A percentile compares a stretch with the other conserved stretches of the same genome.
These are phyloP conservation scores for Nigrograna mackinnonii DNA, from an alignment of 2,329 filamentous ascomycete species.

Conservation along the genomic window DNA sequence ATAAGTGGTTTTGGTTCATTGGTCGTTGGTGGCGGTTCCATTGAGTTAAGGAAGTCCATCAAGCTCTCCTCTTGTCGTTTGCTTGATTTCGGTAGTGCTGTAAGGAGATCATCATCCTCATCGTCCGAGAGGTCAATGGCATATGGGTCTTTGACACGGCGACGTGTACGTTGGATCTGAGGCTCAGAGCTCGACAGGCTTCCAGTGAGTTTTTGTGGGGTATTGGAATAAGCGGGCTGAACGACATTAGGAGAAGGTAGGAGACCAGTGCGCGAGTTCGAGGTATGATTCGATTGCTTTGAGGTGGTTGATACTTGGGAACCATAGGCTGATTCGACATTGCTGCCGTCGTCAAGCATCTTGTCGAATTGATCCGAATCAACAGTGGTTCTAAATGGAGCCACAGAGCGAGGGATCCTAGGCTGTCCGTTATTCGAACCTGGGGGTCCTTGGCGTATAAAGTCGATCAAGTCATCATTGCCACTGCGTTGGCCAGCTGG, in stretches of 20 bases:
- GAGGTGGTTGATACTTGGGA: slow-evolving; percentile 40
- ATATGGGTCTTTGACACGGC: slow-evolving; percentile 84
- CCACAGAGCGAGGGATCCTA: slow-evolving; percentile 79
- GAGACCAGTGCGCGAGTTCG: slow-evolving; percentile 77
- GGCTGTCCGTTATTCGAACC: slow-evolving; percentile 61
- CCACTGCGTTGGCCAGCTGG: slow-evolving; percentile 70
- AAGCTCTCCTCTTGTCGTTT: slow-evolving; percentile 58
- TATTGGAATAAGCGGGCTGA: slow-evolving; percentile 41
- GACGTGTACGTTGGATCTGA: slow-evolving; percentile 73
- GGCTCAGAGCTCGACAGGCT: slow-evolving; percentile 41
- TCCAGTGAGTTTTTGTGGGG: slow-evolving; percentile 36
- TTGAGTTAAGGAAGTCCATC: slow-evolving; percentile 73
- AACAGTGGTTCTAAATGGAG: slow-evolving; percentile 82
- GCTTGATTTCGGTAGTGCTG: slow-evolving; percentile 46
- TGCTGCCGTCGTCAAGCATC: slow-evolving; percentile 37
- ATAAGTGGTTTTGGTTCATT: slow-evolving; percentile 37
- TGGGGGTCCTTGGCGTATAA: slow-evolving; percentile 86
- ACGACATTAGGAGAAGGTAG: slow-evolving; percentile 42
- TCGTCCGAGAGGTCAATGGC: slow-evolving; percentile 71
- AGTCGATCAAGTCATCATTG: slow-evolving; percentile 84
- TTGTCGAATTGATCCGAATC: slow-evolving; percentile 75
- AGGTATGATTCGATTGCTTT: slow-evolving; percentile 58
- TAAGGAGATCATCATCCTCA: slow-evolving; percentile 55
- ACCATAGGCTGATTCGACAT: slow-evolving; percentile 37
- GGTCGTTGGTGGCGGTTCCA: slow-evolving; percentile 59